Evolutionary conservation across 192 early-diverging fungal genomes (phyloP), one percentile per base, ranked within the genome.

Genomic region (Phycomyces nitens): DNA sequence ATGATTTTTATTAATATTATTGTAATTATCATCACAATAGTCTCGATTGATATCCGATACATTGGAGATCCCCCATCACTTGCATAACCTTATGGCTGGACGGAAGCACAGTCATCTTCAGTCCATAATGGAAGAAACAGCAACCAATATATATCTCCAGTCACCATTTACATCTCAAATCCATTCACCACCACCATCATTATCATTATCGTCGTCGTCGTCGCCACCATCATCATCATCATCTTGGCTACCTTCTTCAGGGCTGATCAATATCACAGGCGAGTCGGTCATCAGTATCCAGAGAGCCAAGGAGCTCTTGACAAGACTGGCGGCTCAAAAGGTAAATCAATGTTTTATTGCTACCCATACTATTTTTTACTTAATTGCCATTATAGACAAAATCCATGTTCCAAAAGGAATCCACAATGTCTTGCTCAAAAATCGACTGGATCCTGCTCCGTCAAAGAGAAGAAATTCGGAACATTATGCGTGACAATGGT

Each of bases 401-500:
- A 81, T 65, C 73, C 53, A 24, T 78, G 78, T 65, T 63, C 44
- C 65, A 68, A 29, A 76, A 76, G 54, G 69, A 71, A 18, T 41
- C 65, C 39, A 58, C 84, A 15, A 75, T 76, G 20, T 55, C 71
- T 57, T 49, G 85, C 7, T 80, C 87, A 29, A 94, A 94, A 62
- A 66, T 91, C 60, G 92, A 94, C 64, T 94, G 90, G 90, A 77
- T 94, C 63, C 69, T 88, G 26, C 74, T 82, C 16, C 80, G 83
- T 62, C 69, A 84, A 42, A 83, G 80, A 38, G 83, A 87, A 53
- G 73, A 84, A 44, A 61, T 94, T 9, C 67, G 72, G 18, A 75
- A 82, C 59, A 88, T 94, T 60, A 89, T 91, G 88, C 68, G 71
- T 38, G 89, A 94, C 64, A 94, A 94, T 78, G 90, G 82, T 62